phyloP scores from a whole-genome alignment of 2,329 filamentous ascomycete species.

The Talaromyces sp. region DNA sequence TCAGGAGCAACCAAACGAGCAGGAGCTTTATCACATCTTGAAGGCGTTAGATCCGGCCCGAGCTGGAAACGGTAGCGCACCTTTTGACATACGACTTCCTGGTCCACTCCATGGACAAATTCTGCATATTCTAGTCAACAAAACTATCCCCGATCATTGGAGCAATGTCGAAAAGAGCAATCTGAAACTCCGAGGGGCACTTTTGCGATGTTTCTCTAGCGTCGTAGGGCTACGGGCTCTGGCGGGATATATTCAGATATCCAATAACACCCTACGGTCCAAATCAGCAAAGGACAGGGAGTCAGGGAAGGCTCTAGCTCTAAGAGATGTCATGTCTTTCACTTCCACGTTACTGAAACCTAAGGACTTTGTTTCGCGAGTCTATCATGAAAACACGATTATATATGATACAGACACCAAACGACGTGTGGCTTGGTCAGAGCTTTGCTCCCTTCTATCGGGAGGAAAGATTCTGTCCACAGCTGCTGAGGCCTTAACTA shows the following conservation, averaged over 20 bases:
- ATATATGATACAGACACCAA: constrained; percentile 43
- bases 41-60: constrained; percentile 35
- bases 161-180: constrained; percentile 46
- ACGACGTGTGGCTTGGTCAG: constrained; percentile 59
- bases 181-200: constrained; percentile 34
- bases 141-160: constrained; percentile 84
- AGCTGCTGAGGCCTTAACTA: constrained; percentile 53
- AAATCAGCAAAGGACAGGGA: constrained; percentile 30
- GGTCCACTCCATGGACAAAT: constrained; percentile 70
- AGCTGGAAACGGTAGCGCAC: constrained; percentile 21
- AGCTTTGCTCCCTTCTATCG: constrained; percentile 57
- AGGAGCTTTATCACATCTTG: constrained; percentile 32
- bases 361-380: constrained; percentile 38
- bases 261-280: constrained; percentile 43
- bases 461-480: constrained; percentile 59
- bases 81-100: constrained; percentile 60
- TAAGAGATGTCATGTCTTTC: constrained; percentile 36
- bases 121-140: constrained; percentile 68
- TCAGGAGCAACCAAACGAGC: constrained; percentile 38
- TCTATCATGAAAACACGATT: constrained; percentile 46
- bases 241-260: constrained; percentile 62
- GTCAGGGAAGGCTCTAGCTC: constrained; percentile 32
- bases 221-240: constrained; percentile 76
- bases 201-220: constrained; percentile 67
- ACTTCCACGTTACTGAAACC: constrained; percentile 43